These are phyloP conservation scores for Aspergillus sp. DNA, from an alignment of 2,329 filamentous ascomycete genomes.

Conservation along the genomic window DNA sequence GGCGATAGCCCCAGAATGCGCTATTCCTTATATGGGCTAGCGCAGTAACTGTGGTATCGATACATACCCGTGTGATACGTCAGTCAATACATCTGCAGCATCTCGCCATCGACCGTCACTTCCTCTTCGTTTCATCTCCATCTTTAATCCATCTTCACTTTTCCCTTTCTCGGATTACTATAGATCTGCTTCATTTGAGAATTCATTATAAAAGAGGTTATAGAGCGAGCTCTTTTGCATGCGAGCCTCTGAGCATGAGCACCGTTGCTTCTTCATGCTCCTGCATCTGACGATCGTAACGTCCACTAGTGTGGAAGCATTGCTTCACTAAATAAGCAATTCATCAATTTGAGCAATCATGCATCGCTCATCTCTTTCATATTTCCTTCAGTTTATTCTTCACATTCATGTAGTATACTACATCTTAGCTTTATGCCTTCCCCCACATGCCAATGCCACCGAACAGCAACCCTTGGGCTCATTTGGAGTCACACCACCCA, in stretches of 20 bases:
- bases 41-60: not conserved
- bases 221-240: not conserved
- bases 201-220: not conserved
- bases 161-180: not conserved
- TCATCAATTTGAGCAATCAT: not conserved
- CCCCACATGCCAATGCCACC: slow-evolving; percentile 24
- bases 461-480: slow-evolving; percentile 27
- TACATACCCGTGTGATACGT: not conserved
- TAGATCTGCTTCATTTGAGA: not conserved
- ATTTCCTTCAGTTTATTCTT: slow-evolving; percentile 3
- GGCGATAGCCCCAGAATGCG: slow-evolving; percentile 19
- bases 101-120: slow-evolving; percentile 2
- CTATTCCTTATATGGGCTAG: slow-evolving; percentile 17
- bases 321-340: not conserved
- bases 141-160: not conserved
- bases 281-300: not conserved
- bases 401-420: slow-evolving; percentile 15
- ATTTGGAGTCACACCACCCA: slow-evolving; percentile 21
- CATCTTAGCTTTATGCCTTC: slow-evolving; percentile 15
- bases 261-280: not conserved
- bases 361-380: not conserved
- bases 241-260: not conserved
- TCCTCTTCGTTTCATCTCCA: not conserved
- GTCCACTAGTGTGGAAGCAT: too few relatives aligned
- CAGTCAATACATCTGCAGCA: not conserved